Percentiles rank a stretch among this genome's conserved stretches.
Conservation (phyloP, 2,329 filamentous ascomycete genomes). For the Pestalotiopsis sp. region DNA sequence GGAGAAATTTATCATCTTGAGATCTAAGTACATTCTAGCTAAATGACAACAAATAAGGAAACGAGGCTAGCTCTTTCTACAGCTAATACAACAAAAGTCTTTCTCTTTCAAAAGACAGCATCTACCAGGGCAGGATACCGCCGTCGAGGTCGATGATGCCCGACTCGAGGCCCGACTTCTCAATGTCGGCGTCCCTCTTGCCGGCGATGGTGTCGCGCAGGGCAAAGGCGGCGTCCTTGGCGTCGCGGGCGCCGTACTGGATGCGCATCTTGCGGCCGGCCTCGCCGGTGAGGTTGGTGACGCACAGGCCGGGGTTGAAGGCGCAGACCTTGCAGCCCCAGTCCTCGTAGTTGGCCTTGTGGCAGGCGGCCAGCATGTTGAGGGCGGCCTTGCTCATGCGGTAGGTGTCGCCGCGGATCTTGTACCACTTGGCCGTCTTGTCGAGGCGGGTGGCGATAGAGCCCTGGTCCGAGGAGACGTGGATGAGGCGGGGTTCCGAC, state of each 20-base stretch:
- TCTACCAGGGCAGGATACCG: constrained; percentile 22
- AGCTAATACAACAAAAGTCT: not conserved
- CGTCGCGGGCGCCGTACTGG: constrained; percentile 24
- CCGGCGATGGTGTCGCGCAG: constrained; percentile 28
- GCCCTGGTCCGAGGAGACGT: constrained; percentile 33
- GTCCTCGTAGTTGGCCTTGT: constrained; percentile 25
- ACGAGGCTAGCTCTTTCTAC: not conserved
- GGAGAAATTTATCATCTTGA: too few species aligned
- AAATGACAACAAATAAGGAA: too few species aligned
- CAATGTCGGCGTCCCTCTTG: constrained; percentile 27
- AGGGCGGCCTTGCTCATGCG: constrained; percentile 37
- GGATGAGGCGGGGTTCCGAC: constrained; percentile 28
- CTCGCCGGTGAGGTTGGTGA: constrained; percentile 32
- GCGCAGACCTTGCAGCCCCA: constrained; percentile 32
- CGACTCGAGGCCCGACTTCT: constrained; percentile 21
- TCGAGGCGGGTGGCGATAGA: constrained; percentile 29
- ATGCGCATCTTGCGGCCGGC: constrained; percentile 25
- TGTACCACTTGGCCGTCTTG: constrained; percentile 14
- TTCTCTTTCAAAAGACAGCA: not conserved
- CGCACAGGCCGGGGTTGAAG: constrained; percentile 33
- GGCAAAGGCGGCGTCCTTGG: constrained; percentile 26
- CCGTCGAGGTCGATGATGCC: constrained; percentile 18
- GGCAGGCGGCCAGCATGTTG: constrained; percentile 35
- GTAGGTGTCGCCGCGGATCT: constrained; percentile 26
- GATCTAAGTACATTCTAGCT: too few species aligned